Base-by-base conservation (phyloP, 179 eudicot genomes). In the Camellia oleifera region DNA sequence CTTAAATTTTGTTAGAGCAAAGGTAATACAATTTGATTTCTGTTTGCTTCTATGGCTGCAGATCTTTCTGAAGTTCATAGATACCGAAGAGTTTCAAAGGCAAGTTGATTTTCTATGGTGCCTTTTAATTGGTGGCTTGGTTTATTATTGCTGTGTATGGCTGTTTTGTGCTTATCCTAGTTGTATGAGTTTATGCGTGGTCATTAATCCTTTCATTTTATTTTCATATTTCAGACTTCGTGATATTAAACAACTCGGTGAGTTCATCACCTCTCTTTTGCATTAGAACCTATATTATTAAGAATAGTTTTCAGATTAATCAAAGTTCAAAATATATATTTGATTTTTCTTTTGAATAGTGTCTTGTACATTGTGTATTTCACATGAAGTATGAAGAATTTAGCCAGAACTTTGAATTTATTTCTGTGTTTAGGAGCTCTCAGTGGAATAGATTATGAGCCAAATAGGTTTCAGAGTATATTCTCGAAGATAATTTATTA, bases 1-100 rank as follows among this genome's bases (percentile, higher is more conserved):
- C 46, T 67, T 64, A 50, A 77, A 44, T 64, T 67, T 17, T 17
- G 20, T 71, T 3, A 15, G 40, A 46, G 62, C 72, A 42, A 64
- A 64, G 56, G 64, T 18, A 74, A 68, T 52, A 7, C 48, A 20
- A 72, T 32, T 78, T 58, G 65, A 15, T 77, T 77, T 40, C 53
- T 53, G 62, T 61, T 54, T 64, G 13, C 11, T 61, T 66, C 32
- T 79, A 15, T 61, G 61, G 78, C 78, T 84, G 78, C 94, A 94
- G 98, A 85, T 93, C 32, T 88, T 79, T 75, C 72, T 89, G 83
- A 88, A 93, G 89, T 91, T 94, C 80, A 75, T 90, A 44, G 97
- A 94, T 76, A 93, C 97, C 2, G 90, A 91, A 82, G 92, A 94
- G 79, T 94, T 93, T 82, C 98, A 94, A 69, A 94, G 98, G 98